These are phyloP conservation scores for Cyberlindnera euphorbiiphila DNA, from an alignment of 805 yeast genomes.

Conservation along the genomic window DNA sequence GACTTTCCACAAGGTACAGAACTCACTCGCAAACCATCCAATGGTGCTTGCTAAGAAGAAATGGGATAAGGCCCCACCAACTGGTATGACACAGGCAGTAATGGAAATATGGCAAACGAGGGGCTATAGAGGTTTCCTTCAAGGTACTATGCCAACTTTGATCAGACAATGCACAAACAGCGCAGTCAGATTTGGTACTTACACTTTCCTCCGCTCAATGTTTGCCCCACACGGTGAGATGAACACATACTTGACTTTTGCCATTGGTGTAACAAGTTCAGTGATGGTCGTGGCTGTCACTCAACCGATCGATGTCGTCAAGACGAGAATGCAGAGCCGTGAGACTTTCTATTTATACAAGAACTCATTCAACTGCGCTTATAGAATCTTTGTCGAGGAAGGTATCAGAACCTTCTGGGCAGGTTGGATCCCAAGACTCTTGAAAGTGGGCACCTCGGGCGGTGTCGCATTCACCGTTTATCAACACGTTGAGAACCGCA, in stretches of 20 bases:
- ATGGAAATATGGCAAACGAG: slow-evolving; percentile 66
- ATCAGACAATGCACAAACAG: slow-evolving; percentile 76
- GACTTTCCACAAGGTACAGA: slow-evolving; percentile 29
- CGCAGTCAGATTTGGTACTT: slow-evolving; percentile 79
- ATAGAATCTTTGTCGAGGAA: slow-evolving; percentile 44
- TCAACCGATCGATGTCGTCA: slow-evolving; percentile 86
- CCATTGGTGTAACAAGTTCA: slow-evolving; percentile 60
- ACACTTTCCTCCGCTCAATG: slow-evolving; percentile 70
- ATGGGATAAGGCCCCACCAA: slow-evolving; percentile 49
- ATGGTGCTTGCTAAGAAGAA: slow-evolving; percentile 31
- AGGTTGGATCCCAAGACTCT: slow-evolving; percentile 63
- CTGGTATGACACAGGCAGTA: slow-evolving; percentile 47
- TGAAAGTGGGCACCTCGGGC: slow-evolving; percentile 68
- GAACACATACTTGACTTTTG: slow-evolving; percentile 33
- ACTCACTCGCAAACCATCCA: slow-evolving; percentile 25
- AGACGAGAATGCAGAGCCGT: slow-evolving; percentile 81
- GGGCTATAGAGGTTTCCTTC: slow-evolving; percentile 74
- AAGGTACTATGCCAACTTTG: slow-evolving; percentile 81
- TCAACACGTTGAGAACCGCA: slow-evolving; percentile 49
- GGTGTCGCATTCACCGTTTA: slow-evolving; percentile 65
- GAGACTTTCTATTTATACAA: slow-evolving; percentile 55
- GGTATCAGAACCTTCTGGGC: slow-evolving; percentile 47
- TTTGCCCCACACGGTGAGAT: slow-evolving; percentile 49
- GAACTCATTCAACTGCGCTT: slow-evolving; percentile 57
- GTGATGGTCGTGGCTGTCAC: slow-evolving; percentile 71